Percentiles rank a stretch among this genome's conserved stretches.
Evolutionary conservation across 495 filamentous ascomycete species (phyloP).

Genomic region (Aspergillus conjunctus): DNA sequence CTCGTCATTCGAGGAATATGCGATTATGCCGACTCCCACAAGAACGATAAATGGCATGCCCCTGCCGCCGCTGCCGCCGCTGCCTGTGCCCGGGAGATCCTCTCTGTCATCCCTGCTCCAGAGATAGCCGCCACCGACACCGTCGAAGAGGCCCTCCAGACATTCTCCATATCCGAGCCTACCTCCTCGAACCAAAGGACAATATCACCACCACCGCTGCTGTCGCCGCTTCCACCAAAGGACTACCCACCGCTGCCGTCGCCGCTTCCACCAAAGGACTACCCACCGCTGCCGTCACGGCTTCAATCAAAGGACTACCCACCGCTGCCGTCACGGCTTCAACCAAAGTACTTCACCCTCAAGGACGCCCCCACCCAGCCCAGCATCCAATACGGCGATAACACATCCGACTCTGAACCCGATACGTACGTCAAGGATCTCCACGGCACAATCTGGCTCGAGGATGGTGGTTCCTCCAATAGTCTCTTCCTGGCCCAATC

Average conservation of each 20-base stretch:
- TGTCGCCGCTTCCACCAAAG: not conserved
- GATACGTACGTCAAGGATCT: not conserved
- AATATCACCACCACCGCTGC: not conserved
- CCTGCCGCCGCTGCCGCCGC: not conserved
- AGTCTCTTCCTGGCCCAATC: not conserved
- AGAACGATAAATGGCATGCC: not conserved
- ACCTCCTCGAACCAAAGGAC: not conserved
- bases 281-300: too few species aligned
- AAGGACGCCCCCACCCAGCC: too few species aligned
- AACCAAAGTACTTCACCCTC: not conserved
- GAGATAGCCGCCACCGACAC: not conserved
- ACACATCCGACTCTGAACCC: not conserved
- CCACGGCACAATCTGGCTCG: not conserved
- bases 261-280: not conserved
- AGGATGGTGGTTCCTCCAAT: not conserved
- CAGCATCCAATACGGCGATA: not conserved
- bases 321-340: not conserved
- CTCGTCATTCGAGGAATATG: not conserved
- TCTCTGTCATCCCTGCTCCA: not conserved
- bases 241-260: not conserved
- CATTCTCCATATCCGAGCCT: not conserved
- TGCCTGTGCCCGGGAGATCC: not conserved
- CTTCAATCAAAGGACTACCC: not conserved
- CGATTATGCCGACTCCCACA: not conserved
- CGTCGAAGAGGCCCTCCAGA: not conserved